Conservation (phyloP, 371 early-diverging fungal genomes). For the Zychaea mexicana region DNA sequence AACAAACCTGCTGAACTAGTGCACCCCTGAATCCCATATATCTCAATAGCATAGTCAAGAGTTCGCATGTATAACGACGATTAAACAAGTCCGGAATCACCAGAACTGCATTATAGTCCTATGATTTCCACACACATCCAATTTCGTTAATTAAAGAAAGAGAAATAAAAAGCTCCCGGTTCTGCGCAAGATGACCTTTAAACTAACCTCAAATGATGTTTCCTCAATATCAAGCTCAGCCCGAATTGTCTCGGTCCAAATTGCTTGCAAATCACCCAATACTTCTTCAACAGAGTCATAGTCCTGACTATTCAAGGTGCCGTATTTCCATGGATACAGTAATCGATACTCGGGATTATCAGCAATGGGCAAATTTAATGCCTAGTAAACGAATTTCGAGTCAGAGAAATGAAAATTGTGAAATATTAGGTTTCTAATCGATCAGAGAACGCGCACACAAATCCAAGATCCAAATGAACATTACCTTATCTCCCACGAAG, state of each 20-base stretch:
- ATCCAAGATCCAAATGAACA: background rate
- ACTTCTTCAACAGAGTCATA: constrained; percentile 68
- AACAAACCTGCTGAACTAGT: constrained; percentile 66
- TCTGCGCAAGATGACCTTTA: no score
- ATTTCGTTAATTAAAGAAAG: background rate
- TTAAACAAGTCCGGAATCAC: constrained; percentile 80
- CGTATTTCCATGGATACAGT: constrained; percentile 72
- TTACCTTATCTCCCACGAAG: constrained; percentile 69
- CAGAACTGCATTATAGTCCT: constrained; percentile 71
- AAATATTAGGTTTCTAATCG: no score
- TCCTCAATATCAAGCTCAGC: constrained; percentile 72
- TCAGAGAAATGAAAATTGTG: constrained; percentile 5
- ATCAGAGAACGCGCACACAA: no score
- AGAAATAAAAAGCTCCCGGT: no score
- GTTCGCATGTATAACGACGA: constrained; percentile 61
- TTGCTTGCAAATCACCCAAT: constrained; percentile 74
- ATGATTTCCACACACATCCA: no score
- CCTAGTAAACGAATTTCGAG: constrained; percentile 12
- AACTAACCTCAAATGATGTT: constrained; percentile 54
- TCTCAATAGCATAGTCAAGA: constrained; percentile 70
- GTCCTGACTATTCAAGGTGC: constrained; percentile 75
- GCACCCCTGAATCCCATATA: constrained; percentile 79
- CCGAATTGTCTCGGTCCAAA: constrained; percentile 76
- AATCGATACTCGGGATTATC: constrained; percentile 40
- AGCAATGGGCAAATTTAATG: constrained; percentile 41